A percentile compares a stretch with the other conserved stretches of the same genome.
These are phyloP conservation scores for Candida jianshihensis DNA, from an alignment of 805 yeast species.

Conservation along the genomic window DNA sequence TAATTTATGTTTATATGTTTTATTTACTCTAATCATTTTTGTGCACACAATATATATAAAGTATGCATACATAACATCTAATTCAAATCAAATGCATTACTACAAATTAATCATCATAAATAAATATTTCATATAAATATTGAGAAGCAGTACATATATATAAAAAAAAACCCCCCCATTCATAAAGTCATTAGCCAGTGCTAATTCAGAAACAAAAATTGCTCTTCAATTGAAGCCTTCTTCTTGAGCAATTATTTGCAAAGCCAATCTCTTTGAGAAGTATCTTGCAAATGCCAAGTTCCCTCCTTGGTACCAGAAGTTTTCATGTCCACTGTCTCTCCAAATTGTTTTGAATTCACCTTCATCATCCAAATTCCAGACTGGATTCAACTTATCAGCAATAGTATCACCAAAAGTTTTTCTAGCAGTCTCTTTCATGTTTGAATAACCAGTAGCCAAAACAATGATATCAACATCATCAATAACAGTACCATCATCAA, in stretches of 20 bases:
- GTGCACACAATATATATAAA: too few relatives aligned
- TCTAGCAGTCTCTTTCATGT: slow-evolving; percentile 35
- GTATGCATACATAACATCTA: too few relatives aligned
- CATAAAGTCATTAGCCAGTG: too few relatives aligned
- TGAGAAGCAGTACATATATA: too few relatives aligned
- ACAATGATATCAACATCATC: slow-evolving; percentile 33
- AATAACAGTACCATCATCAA: slow-evolving; percentile 31
- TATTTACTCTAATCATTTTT: too few relatives aligned
- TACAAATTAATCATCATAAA: too few relatives aligned
- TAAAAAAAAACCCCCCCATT: too few relatives aligned
- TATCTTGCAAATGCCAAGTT: slow-evolving; percentile 33
- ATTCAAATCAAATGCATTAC: too few relatives aligned
- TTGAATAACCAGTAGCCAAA: slow-evolving; percentile 38
- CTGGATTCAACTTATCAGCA: slow-evolving; percentile 29
- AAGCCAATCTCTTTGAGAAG: slow-evolving; percentile 32
- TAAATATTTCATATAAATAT: too few relatives aligned
- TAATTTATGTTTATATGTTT: slow-evolving; percentile 9
- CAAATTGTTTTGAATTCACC: slow-evolving; percentile 35
- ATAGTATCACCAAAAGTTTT: slow-evolving; percentile 31
- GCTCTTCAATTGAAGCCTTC: slow-evolving; percentile 16
- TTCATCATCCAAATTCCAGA: slow-evolving; percentile 39
- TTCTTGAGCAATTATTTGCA: slow-evolving; percentile 32
- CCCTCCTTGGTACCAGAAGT: slow-evolving; percentile 37
- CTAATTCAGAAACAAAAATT: too few relatives aligned
- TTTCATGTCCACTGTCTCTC: slow-evolving; percentile 34